A percentile compares a stretch with the other conserved stretches of the same genome.
Evolutionary conservation across 352 stramenopile genomes (phyloP).

Genomic region (Phytophthora meadii): DNA sequence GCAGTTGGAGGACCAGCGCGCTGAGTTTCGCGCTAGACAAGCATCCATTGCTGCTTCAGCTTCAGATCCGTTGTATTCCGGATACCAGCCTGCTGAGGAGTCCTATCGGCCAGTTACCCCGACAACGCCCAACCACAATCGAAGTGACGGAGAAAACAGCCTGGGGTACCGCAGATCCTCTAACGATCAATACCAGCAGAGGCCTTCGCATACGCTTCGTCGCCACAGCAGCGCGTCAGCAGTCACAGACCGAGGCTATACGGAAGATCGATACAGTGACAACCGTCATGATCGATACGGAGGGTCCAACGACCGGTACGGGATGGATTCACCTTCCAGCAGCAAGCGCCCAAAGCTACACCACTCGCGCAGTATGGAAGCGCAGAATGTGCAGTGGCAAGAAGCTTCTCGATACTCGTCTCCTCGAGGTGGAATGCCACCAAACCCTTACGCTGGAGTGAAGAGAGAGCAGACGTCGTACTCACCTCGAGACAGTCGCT

Average conservation of each 20-base stretch:
- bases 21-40: constrained; percentile 42
- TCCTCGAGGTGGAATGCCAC: constrained; percentile 16
- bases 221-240: constrained; percentile 57
- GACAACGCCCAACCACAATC: constrained; percentile 27
- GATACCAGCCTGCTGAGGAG: constrained; percentile 28
- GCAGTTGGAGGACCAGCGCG: constrained; percentile 57
- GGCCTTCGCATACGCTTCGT: constrained; percentile 33
- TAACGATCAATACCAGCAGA: constrained; percentile 30
- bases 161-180: constrained; percentile 30
- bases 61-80: constrained; percentile 38
- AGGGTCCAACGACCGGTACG: constrained; percentile 29
- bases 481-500: constrained; percentile 33
- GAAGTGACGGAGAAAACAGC: constrained; percentile 34
- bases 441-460: constrained; percentile 42
- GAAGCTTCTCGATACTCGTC: constrained; percentile 40
- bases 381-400: constrained; percentile 49
- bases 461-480: constrained; percentile 35
- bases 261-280: constrained; percentile 38
- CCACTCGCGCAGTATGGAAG: constrained; percentile 69
- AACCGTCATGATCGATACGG: constrained; percentile 37
- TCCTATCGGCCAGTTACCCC: constrained; percentile 25
- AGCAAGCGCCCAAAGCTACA: constrained; percentile 68
- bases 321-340: constrained; percentile 30
- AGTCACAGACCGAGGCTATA: constrained; percentile 25
- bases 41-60: constrained; percentile 33